A percentile compares a stretch with the other conserved stretches of the same genome.
phyloP scores from a whole-genome alignment of 2,329 filamentous ascomycete genomes.

The Ilyonectria destructans region DNA sequence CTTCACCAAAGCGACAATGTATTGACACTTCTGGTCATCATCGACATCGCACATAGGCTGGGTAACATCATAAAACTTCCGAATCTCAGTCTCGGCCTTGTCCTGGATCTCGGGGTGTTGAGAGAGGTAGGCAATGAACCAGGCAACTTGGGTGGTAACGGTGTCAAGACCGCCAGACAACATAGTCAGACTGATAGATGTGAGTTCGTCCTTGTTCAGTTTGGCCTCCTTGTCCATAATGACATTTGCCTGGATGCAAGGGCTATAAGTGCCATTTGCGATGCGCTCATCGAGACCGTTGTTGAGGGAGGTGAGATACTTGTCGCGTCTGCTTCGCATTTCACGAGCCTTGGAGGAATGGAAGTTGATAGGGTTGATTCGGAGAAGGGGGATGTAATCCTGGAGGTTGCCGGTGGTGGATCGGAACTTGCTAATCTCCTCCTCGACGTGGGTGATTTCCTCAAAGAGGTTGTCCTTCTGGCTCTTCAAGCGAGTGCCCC shows the following conservation, averaged over 20 bases:
- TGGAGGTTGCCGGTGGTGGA: slow-evolving; percentile 75
- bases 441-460: slow-evolving; percentile 76
- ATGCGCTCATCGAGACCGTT: slow-evolving; percentile 73
- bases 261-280: slow-evolving; percentile 72
- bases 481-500: slow-evolving; percentile 73
- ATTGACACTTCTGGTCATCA: slow-evolving; percentile 76
- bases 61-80: slow-evolving; percentile 65
- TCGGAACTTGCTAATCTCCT: slow-evolving; percentile 72
- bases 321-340: slow-evolving; percentile 73
- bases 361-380: slow-evolving; percentile 74
- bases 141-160: slow-evolving; percentile 76
- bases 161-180: slow-evolving; percentile 78
- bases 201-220: slow-evolving; percentile 75
- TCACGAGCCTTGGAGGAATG: slow-evolving; percentile 73
- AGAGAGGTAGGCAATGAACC: slow-evolving; percentile 75
- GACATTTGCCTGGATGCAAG: slow-evolving; percentile 79
- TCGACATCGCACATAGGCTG: slow-evolving; percentile 72
- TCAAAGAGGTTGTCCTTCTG: slow-evolving; percentile 74
- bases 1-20: slow-evolving; percentile 75
- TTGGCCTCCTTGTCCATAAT: slow-evolving; percentile 76
- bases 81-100: slow-evolving; percentile 72
- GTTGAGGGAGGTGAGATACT: slow-evolving; percentile 73
- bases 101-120: slow-evolving; percentile 75
- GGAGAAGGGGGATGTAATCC: slow-evolving; percentile 73
- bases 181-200: slow-evolving; percentile 79